Conservation (phyloP, 192 early-diverging fungal genomes). For the Linnemannia hyalina region DNA sequence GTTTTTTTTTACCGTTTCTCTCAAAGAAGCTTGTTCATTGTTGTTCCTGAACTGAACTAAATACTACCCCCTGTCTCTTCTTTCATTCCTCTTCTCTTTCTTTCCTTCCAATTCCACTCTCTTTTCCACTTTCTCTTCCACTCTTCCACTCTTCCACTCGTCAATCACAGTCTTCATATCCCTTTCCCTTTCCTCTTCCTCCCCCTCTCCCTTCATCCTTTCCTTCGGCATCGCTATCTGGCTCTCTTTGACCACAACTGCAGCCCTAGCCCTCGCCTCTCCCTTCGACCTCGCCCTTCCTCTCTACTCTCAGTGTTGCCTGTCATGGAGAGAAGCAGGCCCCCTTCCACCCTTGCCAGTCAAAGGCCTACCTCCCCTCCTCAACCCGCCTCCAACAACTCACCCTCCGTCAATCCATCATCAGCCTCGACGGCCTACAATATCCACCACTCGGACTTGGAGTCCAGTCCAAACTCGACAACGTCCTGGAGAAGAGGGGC, state of each 20-base stretch:
- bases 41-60: neutral
- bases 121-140: neutral
- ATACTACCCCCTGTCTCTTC: neutral
- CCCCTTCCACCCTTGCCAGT: neutral
- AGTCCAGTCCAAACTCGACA: neutral
- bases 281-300: neutral
- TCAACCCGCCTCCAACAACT: neutral
- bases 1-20: neutral
- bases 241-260: neutral
- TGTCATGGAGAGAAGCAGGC: slow-evolving; percentile 9
- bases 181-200: neutral
- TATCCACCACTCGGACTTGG: neutral
- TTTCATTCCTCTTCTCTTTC: neutral
- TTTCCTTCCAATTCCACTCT: neutral
- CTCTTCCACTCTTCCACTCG: neutral
- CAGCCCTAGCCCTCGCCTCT: neutral
- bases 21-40: too few relatives aligned
- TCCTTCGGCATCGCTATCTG: neutral
- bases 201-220: neutral
- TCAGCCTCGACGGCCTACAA: slow-evolving; percentile 8
- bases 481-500: slow-evolving; percentile 12
- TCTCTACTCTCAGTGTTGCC: neutral
- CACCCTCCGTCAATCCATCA: neutral
- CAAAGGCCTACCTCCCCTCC: slow-evolving; percentile 11
- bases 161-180: neutral